phyloP scores from a whole-genome alignment of 2,329 filamentous ascomycete species.

The Stagonosporopsis tanaceti region DNA sequence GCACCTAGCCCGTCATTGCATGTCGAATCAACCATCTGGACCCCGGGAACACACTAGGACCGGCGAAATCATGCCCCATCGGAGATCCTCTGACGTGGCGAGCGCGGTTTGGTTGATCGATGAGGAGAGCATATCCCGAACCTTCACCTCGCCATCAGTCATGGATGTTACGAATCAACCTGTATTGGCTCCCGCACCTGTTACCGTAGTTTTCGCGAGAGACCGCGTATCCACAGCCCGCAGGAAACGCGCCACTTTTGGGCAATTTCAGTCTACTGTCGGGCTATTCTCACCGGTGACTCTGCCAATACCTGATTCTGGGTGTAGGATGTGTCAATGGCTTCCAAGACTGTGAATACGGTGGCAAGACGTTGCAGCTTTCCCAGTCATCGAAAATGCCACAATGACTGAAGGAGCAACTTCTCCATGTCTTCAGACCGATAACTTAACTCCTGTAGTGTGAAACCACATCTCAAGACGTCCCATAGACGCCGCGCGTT shows the following conservation, averaged over 20 bases:
- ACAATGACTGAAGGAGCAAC: constrained; percentile 37
- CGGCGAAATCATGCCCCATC: constrained; percentile 57
- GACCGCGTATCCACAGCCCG: constrained; percentile 38
- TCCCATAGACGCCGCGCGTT: constrained; percentile 21
- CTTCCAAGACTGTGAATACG: constrained; percentile 31
- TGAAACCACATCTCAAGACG: constrained; percentile 18
- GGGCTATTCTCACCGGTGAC: constrained; percentile 46
- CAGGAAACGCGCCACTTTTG: constrained; percentile 46
- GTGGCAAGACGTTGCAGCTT: constrained; percentile 46
- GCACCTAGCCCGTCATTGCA: constrained; percentile 54
- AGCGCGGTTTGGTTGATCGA: constrained; percentile 54
- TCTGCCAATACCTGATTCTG: constrained; percentile 39
- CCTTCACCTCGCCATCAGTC: constrained; percentile 51
- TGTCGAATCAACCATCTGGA: constrained; percentile 55
- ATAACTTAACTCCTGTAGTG: constrained; percentile 41
- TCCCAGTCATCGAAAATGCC: constrained; percentile 28
- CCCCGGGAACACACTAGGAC: constrained; percentile 55
- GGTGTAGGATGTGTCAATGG: constrained; percentile 28
- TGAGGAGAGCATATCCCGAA: constrained; percentile 48
- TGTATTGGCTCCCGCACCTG: constrained; percentile 38
- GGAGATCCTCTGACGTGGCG: constrained; percentile 63
- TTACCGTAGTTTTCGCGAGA: constrained; percentile 39
- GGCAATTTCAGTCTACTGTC: constrained; percentile 40
- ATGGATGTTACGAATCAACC: constrained; percentile 45
- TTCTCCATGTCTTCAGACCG: constrained; percentile 40